Evolutionary conservation across 2,329 filamentous ascomycete species (phyloP), one percentile per base, ranked within the genome.

Genomic region (Trichoderma gracile): DNA sequence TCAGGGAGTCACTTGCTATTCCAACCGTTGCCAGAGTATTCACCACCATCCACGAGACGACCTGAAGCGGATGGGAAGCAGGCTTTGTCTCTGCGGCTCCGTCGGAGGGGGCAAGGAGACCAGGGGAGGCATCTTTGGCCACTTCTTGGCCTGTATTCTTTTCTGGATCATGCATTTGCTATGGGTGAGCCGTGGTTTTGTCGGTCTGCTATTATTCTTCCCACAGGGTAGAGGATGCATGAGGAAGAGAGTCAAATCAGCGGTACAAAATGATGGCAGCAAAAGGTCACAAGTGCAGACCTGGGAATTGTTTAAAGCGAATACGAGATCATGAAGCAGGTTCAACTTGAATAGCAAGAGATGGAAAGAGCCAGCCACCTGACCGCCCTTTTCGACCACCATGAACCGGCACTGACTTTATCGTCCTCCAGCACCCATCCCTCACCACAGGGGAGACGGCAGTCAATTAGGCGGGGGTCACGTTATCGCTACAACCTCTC

Each of bases 11-110:
- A 40, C 81, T 71, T 78, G 87, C 86, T 71, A 89, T 88, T 53
- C 84, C 83, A 64, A 88, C 83, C 0, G 86, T 88, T 3, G 86
- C 85, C 67, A 88, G 66, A 17, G 84, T 88, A 71, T 89, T 89
- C 70, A 88, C 78, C 46, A 77, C 69, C 75, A 87, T 87, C 86
- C 86, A 88, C 60, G 81, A 73, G n/a, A 64, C 27, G n/a, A 61
- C 53, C 5, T 56, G 53, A 12, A 47, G 10, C 15, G 40, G 25
- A 5, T 45, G 3, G 1, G 40, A 43, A 2, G 21, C n/a, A 1
- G 43, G 5, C 8, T 47, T 50, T 7, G 60, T 2, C 4, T 63
- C 52, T 1, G 12, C 1, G 5, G 17, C 4, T 15, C 10, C 30
- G 38, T 63, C 43, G n/a, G n/a, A 52, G 30, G 49, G 6, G 7